Base-by-base conservation (phyloP, 345 rosid genomes). In the Combretum micranthum region DNA sequence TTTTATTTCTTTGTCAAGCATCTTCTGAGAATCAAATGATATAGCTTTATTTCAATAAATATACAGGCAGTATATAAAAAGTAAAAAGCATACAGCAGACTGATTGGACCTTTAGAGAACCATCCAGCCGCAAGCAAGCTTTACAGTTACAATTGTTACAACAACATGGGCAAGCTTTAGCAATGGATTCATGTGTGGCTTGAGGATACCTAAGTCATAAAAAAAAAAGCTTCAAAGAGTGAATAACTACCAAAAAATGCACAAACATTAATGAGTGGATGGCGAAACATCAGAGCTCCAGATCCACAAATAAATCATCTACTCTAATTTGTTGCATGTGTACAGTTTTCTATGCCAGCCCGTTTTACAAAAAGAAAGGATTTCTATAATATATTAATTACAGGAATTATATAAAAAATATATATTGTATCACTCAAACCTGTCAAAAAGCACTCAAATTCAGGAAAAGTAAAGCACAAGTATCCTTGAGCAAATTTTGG, bases 161-260 rank as follows among this genome's bases (percentile, higher is more conserved):
- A 64, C 78, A 74, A 57, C 59, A 53, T 42, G 78, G 78, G 54
- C 78, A 74, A 15, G 64, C 66, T 60, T 66, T 50, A 18, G 54
- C 66, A 32, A 67, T 53, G 32, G 57, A 55, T 22, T 62, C 78
- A 47, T 63, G 59, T 53, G 71, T 62, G 58, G 48, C 43, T 20
- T 63, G 60, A 59, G 71, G 68, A 55, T 72, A 72, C 76, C 76
- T 72, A 50, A 13, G 51, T 15, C 42, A 48, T 55, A 22, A 50
- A 20, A 42, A 53, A 60, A 3, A 25, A 3, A 25, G 32, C 2
- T 25, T 25, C 49, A 20, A 17, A 47, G 20, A 14, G 52, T 15
- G 20, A 64, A 15, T 13, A n/a, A n/a, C n/a, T n/a, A n/a, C n/a
- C n/a, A n/a, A 45, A n/a, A 45, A 4, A n/a, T 13, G 12, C 12